Conservation (phyloP, 768 basidiomycete genomes). For the Calocybe gangraenosa region DNA sequence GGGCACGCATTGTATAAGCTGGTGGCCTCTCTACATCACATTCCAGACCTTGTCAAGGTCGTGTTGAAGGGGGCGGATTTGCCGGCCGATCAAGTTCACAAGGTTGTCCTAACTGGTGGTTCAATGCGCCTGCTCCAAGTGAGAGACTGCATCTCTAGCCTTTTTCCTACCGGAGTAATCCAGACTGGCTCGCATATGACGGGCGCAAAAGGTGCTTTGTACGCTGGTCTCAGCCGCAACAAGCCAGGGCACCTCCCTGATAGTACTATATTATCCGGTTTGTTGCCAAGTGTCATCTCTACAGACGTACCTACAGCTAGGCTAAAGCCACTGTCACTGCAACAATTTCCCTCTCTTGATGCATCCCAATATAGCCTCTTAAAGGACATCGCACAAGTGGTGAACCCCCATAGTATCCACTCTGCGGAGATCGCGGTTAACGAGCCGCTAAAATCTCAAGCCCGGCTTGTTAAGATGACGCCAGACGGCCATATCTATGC, state of each 20-base stretch:
- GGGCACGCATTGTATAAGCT: background rate
- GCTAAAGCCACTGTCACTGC: no score
- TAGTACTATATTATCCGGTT: no score
- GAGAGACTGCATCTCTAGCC: background rate
- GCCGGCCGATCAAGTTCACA: background rate
- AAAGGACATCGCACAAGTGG: background rate
- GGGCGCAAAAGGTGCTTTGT: background rate
- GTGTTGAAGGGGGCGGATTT: background rate
- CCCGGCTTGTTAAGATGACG: background rate
- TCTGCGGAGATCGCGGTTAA: background rate
- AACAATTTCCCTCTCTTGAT: no score
- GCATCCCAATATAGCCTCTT: background rate
- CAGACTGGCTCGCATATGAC: background rate
- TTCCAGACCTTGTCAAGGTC: conserved; percentile 1
- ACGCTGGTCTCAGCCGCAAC: no score
- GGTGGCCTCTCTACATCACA: background rate
- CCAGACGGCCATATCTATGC: background rate
- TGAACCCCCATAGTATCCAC: background rate
- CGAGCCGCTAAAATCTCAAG: background rate
- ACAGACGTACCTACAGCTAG: no score
- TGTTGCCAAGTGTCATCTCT: no score
- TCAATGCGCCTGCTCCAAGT: background rate
- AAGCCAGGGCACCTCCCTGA: no score
- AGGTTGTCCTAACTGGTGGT: background rate
- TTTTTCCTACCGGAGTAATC: background rate